These are phyloP conservation scores for Neurospora sp. DNA, from an alignment of 2,329 filamentous ascomycete genomes.

Conservation along the genomic window DNA sequence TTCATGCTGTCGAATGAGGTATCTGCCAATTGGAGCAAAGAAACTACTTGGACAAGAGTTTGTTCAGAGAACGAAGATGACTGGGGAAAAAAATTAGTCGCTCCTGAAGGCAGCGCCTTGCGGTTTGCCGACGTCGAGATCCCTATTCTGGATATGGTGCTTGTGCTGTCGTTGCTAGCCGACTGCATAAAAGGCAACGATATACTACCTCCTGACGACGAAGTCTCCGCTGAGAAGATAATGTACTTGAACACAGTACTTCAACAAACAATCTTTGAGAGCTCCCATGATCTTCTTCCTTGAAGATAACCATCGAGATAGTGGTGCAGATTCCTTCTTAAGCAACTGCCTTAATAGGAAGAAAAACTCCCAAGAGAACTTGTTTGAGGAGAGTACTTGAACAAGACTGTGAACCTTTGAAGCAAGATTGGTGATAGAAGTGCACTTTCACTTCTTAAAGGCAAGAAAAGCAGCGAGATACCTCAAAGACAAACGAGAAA, in stretches of 20 bases:
- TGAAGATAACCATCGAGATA: background rate
- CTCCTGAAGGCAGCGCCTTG: background rate
- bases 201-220: background rate
- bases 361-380: background rate
- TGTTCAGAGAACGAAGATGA: background rate
- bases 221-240: background rate
- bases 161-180: background rate
- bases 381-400: background rate
- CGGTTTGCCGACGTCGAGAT: background rate
- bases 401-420: background rate
- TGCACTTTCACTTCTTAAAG: background rate
- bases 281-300: background rate
- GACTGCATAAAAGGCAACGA: background rate
- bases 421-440: background rate
- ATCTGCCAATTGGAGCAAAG: background rate
- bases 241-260: background rate
- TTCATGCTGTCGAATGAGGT: background rate
- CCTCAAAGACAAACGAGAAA: background rate
- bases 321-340: background rate
- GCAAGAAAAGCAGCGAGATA: background rate
- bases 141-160: background rate
- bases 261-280: background rate
- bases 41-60: background rate
- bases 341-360: background rate
- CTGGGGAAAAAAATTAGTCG: background rate